Evolutionary conservation across 2,329 filamentous ascomycete genomes (phyloP).

Genomic region (Sclerotinia spermophila): DNA sequence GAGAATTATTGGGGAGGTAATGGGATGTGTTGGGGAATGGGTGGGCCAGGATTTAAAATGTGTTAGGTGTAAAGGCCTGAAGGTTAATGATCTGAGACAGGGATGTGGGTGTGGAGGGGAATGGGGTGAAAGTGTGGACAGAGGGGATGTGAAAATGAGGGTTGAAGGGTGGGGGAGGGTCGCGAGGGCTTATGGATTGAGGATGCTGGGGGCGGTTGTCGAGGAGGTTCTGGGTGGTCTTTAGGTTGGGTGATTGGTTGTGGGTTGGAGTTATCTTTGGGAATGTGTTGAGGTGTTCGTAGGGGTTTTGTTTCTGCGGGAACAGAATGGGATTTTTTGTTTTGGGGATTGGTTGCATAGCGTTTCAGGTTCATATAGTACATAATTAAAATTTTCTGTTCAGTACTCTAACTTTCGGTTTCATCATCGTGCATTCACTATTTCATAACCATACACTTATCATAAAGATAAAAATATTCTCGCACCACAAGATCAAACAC

Average conservation of each 20-base stretch:
- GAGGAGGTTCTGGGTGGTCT: slow-evolving; percentile 54
- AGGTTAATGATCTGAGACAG: slow-evolving; percentile 92
- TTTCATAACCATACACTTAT: background rate
- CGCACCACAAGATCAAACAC: background rate
- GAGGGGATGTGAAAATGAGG: slow-evolving; percentile 60
- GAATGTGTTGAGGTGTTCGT: background rate
- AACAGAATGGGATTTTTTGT: background rate
- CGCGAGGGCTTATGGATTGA: slow-evolving; percentile 72
- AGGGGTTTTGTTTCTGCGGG: background rate
- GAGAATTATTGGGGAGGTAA: slow-evolving; percentile 69
- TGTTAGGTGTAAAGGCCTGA: slow-evolving; percentile 61
- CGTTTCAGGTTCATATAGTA: background rate
- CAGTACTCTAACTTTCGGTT: background rate
- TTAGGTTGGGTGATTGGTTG: slow-evolving; percentile 29
- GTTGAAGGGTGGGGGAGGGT: slow-evolving; percentile 71
- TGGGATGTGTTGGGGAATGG: slow-evolving; percentile 74
- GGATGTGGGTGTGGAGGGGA: slow-evolving; percentile 89
- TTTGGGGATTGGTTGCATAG: background rate
- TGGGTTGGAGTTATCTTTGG: background rate
- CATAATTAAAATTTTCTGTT: background rate
- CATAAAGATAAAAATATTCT: background rate
- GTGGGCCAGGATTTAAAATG: slow-evolving; percentile 88
- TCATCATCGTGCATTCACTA: background rate
- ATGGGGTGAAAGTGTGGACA: slow-evolving; percentile 71
- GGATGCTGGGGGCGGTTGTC: slow-evolving; percentile 76